These are phyloP conservation scores for Caloboletus firmus DNA, from an alignment of 1,284 basidiomycete species.

Conservation along the genomic window DNA sequence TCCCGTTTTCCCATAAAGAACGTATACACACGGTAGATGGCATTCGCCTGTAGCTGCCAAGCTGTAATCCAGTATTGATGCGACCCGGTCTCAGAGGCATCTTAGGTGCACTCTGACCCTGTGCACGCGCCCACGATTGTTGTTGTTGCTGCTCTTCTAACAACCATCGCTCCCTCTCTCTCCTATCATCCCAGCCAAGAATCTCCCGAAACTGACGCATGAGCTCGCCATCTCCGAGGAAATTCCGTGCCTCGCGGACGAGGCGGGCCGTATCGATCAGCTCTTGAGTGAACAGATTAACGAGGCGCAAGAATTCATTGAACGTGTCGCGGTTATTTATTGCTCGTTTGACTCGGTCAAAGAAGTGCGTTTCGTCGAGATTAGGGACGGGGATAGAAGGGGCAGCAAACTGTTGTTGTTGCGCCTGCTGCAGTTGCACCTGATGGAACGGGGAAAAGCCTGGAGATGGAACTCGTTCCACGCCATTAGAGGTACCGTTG, in stretches of 20 bases:
- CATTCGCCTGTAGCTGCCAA: conserved; percentile 89
- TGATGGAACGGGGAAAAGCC: conserved; percentile 23
- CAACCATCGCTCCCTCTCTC: conserved; percentile 54
- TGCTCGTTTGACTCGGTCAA: conserved; percentile 88
- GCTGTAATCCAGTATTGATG: conserved; percentile 57
- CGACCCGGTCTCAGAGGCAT: conserved; percentile 51
- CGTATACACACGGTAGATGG: conserved; percentile 64
- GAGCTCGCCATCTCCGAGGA: conserved; percentile 73
- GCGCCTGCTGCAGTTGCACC: conserved; percentile 29
- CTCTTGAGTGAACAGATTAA: conserved; percentile 95
- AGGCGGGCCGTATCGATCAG: conserved; percentile 87
- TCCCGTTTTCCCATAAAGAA: background rate
- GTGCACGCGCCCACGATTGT: conserved; percentile 42
- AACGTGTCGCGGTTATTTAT: conserved; percentile 89
- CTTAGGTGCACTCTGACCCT: conserved; percentile 43
- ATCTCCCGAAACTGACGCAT: conserved; percentile 85
- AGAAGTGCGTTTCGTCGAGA: conserved; percentile 83
- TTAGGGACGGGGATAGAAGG: conserved; percentile 33
- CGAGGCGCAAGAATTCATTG: conserved; percentile 94
- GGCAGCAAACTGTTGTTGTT: conserved; percentile 31
- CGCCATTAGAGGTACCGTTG: conserved; percentile 24
- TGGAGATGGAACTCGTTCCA: conserved; percentile 26
- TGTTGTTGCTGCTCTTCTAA: conserved; percentile 46
- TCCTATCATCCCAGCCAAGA: conserved; percentile 84
- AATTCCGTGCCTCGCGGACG: conserved; percentile 65